A percentile compares a stretch with the other conserved stretches of the same genome.
Conservation (phyloP, 768 basidiomycete genomes). For the Suillus paluster region DNA sequence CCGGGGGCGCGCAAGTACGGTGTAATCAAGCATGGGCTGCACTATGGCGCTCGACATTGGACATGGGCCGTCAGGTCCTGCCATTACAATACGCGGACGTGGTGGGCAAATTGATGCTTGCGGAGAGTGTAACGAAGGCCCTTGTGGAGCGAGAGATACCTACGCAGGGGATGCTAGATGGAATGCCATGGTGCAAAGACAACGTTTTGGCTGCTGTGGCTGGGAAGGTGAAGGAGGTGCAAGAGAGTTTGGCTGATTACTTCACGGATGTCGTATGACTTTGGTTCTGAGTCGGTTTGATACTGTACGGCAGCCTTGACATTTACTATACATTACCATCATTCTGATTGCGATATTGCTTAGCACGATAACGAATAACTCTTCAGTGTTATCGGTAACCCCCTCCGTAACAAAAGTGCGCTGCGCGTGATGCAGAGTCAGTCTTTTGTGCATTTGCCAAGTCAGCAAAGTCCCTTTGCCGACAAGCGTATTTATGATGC, state of each 20-base stretch:
- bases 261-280: conserved; percentile 46
- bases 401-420: not conserved
- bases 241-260: conserved; percentile 50
- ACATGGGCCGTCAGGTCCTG: conserved; percentile 42
- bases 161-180: conserved; percentile 43
- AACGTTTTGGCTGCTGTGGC: conserved; percentile 45
- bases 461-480: not conserved
- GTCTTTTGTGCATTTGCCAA: not conserved
- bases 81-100: conserved; percentile 50
- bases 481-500: not conserved
- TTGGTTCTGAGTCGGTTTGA: not conserved
- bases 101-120: conserved; percentile 49
- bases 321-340: not conserved
- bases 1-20: conserved; percentile 39
- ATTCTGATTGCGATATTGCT: not conserved
- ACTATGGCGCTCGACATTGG: conserved; percentile 50
- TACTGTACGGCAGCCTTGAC: not conserved
- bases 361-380: not conserved
- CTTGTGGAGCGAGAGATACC: conserved; percentile 48
- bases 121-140: conserved; percentile 51
- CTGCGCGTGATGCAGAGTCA: not conserved
- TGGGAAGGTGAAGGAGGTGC: conserved; percentile 50
- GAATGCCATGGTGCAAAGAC: conserved; percentile 50
- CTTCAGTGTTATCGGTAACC: not conserved
- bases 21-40: conserved; percentile 50